Evolutionary conservation across 1,284 basidiomycete species (phyloP).

Genomic region (Pterula multifida): DNA sequence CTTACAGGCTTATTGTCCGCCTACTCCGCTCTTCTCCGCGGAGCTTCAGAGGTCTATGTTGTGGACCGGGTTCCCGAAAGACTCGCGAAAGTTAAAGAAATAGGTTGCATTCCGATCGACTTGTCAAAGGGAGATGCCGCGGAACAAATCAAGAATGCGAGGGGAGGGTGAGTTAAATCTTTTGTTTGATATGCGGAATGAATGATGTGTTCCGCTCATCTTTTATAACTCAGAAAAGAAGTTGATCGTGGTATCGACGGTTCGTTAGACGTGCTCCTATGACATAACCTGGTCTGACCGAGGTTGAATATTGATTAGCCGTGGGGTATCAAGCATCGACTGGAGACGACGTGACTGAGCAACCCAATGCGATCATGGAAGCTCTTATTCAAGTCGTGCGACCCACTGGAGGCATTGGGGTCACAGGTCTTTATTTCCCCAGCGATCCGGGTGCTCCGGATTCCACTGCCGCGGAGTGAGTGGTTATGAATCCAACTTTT

Average conservation of each 20-base stretch:
- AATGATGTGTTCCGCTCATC: not conserved
- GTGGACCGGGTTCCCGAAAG: conserved; percentile 41
- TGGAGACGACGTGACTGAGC: conserved; percentile 36
- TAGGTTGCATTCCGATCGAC: conserved; percentile 36
- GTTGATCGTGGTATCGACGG: conserved; percentile 44
- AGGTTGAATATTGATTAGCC: conserved; percentile 16
- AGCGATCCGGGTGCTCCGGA: conserved; percentile 41
- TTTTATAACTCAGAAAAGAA: conserved; percentile 20
- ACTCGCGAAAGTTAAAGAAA: conserved; percentile 35
- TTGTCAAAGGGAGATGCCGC: conserved; percentile 32
- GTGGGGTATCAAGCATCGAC: conserved; percentile 42
- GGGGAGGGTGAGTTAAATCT: conserved; percentile 25
- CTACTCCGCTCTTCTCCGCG: conserved; percentile 37
- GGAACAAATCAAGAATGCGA: conserved; percentile 27
- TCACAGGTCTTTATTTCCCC: conserved; percentile 40
- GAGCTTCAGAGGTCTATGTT: conserved; percentile 39
- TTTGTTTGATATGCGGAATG: not conserved
- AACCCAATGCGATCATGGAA: conserved; percentile 38
- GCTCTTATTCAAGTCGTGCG: conserved; percentile 37
- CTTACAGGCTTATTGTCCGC: conserved; percentile 35
- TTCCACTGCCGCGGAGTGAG: conserved; percentile 33
- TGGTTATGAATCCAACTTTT: conserved; percentile 2
- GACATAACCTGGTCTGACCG: no score
- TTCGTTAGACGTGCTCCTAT: conserved; percentile 11
- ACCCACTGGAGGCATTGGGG: conserved; percentile 38